These are phyloP conservation scores for Hymenoscyphus fructigenus DNA, from an alignment of 2,329 filamentous ascomycete genomes.

Conservation along the genomic window DNA sequence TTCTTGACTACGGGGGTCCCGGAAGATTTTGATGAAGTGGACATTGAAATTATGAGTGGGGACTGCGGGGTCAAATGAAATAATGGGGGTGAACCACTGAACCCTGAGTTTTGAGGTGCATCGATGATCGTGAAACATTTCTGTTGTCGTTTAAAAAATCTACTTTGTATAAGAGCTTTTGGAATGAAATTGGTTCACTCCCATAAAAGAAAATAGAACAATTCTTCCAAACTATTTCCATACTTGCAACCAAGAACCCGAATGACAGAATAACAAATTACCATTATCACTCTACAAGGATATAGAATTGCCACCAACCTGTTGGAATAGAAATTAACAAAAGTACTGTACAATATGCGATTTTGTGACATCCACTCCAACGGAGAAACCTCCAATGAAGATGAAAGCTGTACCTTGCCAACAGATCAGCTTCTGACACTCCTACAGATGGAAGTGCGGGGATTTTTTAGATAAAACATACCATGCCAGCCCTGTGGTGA, in stretches of 20 bases:
- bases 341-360: too few species aligned
- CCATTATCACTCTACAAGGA: neutral
- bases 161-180: too few species aligned
- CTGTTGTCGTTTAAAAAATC: too few species aligned
- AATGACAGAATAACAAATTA: neutral
- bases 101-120: neutral
- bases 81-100: neutral
- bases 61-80: neutral
- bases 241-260: too few species aligned
- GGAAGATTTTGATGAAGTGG: neutral
- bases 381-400: neutral
- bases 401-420: neutral
- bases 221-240: neutral
- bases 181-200: neutral
- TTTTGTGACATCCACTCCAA: too few species aligned
- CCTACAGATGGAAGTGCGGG: neutral
- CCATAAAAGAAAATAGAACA: neutral
- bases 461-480: neutral
- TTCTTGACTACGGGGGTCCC: too few species aligned
- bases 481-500: neutral
- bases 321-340: too few species aligned
- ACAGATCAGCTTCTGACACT: neutral
- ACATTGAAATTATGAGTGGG: neutral
- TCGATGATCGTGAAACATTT: neutral
- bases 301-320: too few species aligned